Conservation (phyloP, 1,284 basidiomycete genomes). For the Austroboletus novae-zelandiae region DNA sequence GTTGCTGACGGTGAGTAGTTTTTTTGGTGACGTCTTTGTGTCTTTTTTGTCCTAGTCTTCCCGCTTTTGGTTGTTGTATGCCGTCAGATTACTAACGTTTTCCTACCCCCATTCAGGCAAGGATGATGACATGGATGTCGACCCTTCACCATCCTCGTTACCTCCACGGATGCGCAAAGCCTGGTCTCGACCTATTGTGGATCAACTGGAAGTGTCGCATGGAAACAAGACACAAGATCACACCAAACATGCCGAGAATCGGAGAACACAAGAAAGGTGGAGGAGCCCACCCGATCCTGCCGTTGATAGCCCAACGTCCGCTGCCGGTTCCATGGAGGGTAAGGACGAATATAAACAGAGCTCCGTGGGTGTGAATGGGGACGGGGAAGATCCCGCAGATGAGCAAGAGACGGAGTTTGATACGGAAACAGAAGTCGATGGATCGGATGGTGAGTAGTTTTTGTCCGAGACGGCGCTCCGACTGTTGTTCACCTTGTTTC, state of each 20-base stretch:
- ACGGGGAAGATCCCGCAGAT: slow-evolving; percentile 19
- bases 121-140: background rate
- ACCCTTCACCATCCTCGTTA: slow-evolving; percentile 29
- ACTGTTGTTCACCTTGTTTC: slow-evolving; percentile 3
- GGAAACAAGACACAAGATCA: slow-evolving; percentile 1
- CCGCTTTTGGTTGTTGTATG: background rate
- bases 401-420: slow-evolving; percentile 34
- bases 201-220: slow-evolving; percentile 3
- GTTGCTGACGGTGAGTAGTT: slow-evolving; percentile 26
- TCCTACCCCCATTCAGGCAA: slow-evolving; percentile 8
- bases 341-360: background rate
- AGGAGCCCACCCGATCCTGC: slow-evolving; percentile 11
- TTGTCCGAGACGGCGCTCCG: slow-evolving; percentile 7
- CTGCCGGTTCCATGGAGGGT: slow-evolving; percentile 7
- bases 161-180: slow-evolving; percentile 66
- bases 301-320: slow-evolving; percentile 21
- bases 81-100: slow-evolving; percentile 6
- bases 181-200: slow-evolving; percentile 38
- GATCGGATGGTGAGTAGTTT: slow-evolving; percentile 28
- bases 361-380: slow-evolving; percentile 1
- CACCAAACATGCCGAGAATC: slow-evolving; percentile 2
- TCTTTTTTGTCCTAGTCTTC: background rate
- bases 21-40: background rate
- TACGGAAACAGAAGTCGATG: slow-evolving; percentile 33
- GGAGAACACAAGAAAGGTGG: slow-evolving; percentile 15